Evolutionary conservation across 163 green algal species (phyloP).

Genomic region (Scenedesmus sp.): DNA sequence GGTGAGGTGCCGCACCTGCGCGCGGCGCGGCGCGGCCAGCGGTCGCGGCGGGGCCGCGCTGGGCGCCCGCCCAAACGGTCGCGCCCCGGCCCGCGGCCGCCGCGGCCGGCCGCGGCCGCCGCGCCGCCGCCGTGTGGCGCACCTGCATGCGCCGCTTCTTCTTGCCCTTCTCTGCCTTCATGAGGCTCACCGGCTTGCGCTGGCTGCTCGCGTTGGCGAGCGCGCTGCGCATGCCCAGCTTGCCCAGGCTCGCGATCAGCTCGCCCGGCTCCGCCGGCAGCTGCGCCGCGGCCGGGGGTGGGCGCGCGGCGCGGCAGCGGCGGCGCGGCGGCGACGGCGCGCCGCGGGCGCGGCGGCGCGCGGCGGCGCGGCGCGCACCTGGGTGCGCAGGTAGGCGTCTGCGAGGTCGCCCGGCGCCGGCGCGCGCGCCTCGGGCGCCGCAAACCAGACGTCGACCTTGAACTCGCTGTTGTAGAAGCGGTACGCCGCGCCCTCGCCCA

Average conservation of each 20-base stretch:
- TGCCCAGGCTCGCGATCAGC: not conserved
- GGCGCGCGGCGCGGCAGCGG: no score
- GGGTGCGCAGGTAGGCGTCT: conserved; percentile 34
- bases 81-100: no score
- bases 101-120: no score
- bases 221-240: conserved; percentile 18
- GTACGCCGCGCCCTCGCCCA: conserved; percentile 2
- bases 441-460: conserved; percentile 42
- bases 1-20: conserved; percentile 23
- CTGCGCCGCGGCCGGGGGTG: no score
- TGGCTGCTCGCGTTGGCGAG: not conserved
- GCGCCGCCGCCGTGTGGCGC: not conserved
- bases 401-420: not conserved
- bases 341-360: no score
- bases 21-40: no score
- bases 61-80: no score
- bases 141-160: conserved; percentile 35
- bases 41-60: no score
- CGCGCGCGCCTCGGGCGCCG: not conserved
- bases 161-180: conserved; percentile 22
- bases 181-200: conserved; percentile 17
- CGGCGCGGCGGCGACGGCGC: no score
- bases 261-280: conserved; percentile 15
- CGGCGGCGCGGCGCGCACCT: not conserved
- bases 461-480: conserved; percentile 41